These are phyloP conservation scores for Pichia heedii DNA, from an alignment of 805 yeast species.

Conservation along the genomic window DNA sequence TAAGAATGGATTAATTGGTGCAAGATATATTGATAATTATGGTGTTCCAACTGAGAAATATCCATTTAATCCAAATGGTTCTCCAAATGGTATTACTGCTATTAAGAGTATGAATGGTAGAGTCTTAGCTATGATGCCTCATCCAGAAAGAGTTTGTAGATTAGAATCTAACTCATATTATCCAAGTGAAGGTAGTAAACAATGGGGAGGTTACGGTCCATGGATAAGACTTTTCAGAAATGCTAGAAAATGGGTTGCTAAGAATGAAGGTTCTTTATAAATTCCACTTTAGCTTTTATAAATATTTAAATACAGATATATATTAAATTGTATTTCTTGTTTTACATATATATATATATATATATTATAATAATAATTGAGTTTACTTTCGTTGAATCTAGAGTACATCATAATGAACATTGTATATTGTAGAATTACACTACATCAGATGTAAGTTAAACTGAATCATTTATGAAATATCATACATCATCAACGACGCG, in stretches of 20 bases:
- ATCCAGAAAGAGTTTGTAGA: constrained; percentile 91
- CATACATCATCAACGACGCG: too few relatives aligned
- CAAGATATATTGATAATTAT: constrained; percentile 84
- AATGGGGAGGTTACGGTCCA: constrained; percentile 84
- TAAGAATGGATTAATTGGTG: constrained; percentile 46
- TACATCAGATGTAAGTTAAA: too few relatives aligned
- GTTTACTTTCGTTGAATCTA: too few relatives aligned
- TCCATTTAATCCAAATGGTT: constrained; percentile 96
- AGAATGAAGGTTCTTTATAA: constrained; percentile 8
- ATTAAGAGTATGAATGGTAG: constrained; percentile 85
- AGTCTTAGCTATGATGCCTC: constrained; percentile 98
- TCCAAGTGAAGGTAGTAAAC: constrained; percentile 49
- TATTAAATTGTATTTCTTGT: neutral
- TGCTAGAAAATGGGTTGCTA: constrained; percentile 85
- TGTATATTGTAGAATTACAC: too few relatives aligned
- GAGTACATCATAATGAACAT: too few relatives aligned
- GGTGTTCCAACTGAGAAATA: constrained; percentile 75
- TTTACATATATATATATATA: too few relatives aligned
- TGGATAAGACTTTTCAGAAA: constrained; percentile 91
- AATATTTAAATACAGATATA: neutral
- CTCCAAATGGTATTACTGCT: constrained; percentile 90
- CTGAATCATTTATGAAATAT: too few relatives aligned
- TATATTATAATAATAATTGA: too few relatives aligned
- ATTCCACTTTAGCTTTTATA: neutral
- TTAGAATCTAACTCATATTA: constrained; percentile 87